Evolutionary conservation across 345 rosid genomes (phyloP).

Genomic region (Citrus australasica): DNA sequence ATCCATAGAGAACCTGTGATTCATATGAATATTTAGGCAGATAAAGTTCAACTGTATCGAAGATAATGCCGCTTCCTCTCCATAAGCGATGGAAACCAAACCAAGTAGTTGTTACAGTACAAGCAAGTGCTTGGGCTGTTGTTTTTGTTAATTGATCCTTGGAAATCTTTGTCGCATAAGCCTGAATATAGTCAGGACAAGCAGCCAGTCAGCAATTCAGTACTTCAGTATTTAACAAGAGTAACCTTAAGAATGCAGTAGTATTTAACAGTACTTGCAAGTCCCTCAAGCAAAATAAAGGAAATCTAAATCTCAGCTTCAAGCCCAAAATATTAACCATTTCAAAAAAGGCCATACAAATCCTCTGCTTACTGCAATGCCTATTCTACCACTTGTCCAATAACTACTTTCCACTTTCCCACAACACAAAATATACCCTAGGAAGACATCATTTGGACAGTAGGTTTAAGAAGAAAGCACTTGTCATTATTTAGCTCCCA

Average conservation of each 20-base stretch:
- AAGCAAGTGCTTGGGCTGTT: slow-evolving; percentile 66
- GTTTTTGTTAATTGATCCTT: slow-evolving; percentile 45
- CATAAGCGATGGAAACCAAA: slow-evolving; percentile 62
- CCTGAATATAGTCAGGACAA: slow-evolving; percentile 41
- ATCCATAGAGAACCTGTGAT: slow-evolving; percentile 60
- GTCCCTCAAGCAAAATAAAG: neutral
- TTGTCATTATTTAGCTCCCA: neutral
- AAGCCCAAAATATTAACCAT: neutral
- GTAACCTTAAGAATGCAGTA: neutral
- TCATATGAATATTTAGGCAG: slow-evolving; percentile 77
- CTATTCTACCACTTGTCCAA: neutral
- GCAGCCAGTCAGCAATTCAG: slow-evolving; percentile 8
- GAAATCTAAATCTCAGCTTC: neutral
- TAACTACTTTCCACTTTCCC: slow-evolving; percentile 1
- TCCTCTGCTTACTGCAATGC: neutral
- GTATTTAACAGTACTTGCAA: neutral
- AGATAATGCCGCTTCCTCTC: slow-evolving; percentile 42
- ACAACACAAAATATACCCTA: neutral
- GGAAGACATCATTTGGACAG: neutral
- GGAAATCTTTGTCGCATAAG: slow-evolving; percentile 46
- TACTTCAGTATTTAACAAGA: neutral
- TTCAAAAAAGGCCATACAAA: neutral
- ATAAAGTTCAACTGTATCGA: slow-evolving; percentile 56
- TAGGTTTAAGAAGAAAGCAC: neutral
- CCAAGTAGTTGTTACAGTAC: slow-evolving; percentile 85